Conservation (phyloP, 768 basidiomycete species). For the Candolleomyces eurysporus region DNA sequence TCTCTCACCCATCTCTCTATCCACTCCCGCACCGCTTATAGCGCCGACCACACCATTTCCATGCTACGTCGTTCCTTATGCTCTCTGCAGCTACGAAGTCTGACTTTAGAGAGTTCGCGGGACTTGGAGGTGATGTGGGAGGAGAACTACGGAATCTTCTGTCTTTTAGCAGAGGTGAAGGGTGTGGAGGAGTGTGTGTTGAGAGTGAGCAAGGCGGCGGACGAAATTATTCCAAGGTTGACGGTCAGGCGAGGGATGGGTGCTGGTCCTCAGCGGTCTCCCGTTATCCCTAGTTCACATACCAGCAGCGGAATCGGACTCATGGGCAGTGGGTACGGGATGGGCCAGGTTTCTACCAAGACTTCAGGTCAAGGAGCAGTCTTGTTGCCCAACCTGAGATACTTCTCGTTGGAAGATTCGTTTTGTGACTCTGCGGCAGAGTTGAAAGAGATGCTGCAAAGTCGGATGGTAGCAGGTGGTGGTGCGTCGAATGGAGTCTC, state of each 20-base stretch:
- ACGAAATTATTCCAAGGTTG: slow-evolving; percentile 18
- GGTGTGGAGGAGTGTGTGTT: slow-evolving; percentile 17
- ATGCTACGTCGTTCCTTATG: slow-evolving; percentile 11
- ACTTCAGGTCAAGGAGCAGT: neutral
- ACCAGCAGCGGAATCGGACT: neutral
- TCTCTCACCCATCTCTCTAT: slow-evolving; percentile 16
- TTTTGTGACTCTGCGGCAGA: slow-evolving; percentile 4
- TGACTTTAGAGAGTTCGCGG: slow-evolving; percentile 13
- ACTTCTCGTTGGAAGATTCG: slow-evolving; percentile 5
- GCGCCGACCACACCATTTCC: slow-evolving; percentile 15
- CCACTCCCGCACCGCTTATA: slow-evolving; percentile 13
- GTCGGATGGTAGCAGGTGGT: neutral
- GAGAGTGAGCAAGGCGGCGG: slow-evolving; percentile 12
- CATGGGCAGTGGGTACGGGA: slow-evolving; percentile 5
- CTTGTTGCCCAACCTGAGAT: slow-evolving; percentile 5
- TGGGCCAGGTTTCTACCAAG: neutral
- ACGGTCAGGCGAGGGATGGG: slow-evolving; percentile 7
- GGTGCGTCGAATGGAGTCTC: neutral
- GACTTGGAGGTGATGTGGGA: slow-evolving; percentile 16
- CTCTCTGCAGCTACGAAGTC: neutral
- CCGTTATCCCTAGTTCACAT: neutral
- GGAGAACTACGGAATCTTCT: slow-evolving; percentile 18
- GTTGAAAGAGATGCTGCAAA: slow-evolving; percentile 4
- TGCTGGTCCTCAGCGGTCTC: slow-evolving; percentile 7
- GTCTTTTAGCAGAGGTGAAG: slow-evolving; percentile 14